phyloP scores from a whole-genome alignment of 2,329 filamentous ascomycete genomes.

The Daldinia eschscholtzii region DNA sequence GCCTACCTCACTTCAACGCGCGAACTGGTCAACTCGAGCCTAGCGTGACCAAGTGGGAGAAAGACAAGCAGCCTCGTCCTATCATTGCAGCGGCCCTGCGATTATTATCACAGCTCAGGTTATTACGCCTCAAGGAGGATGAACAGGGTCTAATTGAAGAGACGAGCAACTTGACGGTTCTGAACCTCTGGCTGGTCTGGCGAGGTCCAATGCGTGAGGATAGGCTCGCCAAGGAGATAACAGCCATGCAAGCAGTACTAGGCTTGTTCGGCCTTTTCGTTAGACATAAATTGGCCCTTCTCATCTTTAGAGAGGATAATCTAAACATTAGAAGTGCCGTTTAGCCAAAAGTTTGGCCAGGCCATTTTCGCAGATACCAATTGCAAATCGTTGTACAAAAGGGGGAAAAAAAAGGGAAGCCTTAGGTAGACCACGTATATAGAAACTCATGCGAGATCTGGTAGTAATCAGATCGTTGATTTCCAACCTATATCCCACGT shows the following conservation, averaged over 20 bases:
- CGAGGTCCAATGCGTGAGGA: constrained; percentile 92
- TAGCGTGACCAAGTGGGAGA: constrained; percentile 81
- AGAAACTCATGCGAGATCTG: constrained; percentile 25
- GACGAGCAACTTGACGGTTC: constrained; percentile 89
- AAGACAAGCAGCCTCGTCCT: constrained; percentile 74
- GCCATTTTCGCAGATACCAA: constrained; percentile 24
- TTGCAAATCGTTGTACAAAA: constrained; percentile 25
- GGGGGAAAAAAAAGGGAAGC: constrained; percentile 13
- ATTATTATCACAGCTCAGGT: constrained; percentile 74
- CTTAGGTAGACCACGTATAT: constrained; percentile 26
- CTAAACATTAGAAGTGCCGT: constrained; percentile 58
- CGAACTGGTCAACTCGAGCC: constrained; percentile 87
- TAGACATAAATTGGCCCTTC: constrained; percentile 84
- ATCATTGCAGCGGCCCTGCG: constrained; percentile 74
- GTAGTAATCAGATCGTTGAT: constrained; percentile 11
- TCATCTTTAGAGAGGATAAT: constrained; percentile 94
- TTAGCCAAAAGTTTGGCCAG: constrained; percentile 31
- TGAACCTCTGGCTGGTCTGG: constrained; percentile 98
- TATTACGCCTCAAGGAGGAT: constrained; percentile 77
- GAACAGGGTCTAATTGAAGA: constrained; percentile 78
- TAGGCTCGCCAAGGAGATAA: constrained; percentile 81
- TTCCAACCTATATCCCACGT: background rate
- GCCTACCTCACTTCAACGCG: constrained; percentile 89
- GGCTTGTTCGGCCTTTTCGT: constrained; percentile 88
- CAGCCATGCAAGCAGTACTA: constrained; percentile 79